These are phyloP conservation scores for Oidiodendron maius DNA, from an alignment of 495 filamentous ascomycete genomes.

Conservation along the genomic window DNA sequence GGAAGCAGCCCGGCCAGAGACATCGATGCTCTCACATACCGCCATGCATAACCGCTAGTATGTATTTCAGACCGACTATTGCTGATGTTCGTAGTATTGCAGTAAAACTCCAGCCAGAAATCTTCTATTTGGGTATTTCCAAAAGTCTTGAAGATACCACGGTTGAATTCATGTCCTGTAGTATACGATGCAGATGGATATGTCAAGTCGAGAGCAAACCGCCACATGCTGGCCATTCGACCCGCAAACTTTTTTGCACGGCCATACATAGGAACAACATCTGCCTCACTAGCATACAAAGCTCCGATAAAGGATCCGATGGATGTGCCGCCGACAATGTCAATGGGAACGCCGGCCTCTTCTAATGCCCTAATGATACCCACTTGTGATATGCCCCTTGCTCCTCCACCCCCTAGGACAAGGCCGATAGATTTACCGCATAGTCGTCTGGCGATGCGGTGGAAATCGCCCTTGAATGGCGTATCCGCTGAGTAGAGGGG, in stretches of 20 bases:
- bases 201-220: slow-evolving; percentile 90
- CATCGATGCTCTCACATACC: slow-evolving; percentile 95
- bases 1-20: slow-evolving; percentile 87
- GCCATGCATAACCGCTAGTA: slow-evolving; percentile 92
- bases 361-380: slow-evolving; percentile 93
- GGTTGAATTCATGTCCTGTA: slow-evolving; percentile 97
- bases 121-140: slow-evolving; percentile 96
- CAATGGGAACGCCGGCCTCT: slow-evolving; percentile 93
- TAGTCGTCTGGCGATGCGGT: slow-evolving; percentile 81
- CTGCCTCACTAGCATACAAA: slow-evolving; percentile 91
- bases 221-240: slow-evolving; percentile 95
- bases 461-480: slow-evolving; percentile 93
- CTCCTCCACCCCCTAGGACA: slow-evolving; percentile 90
- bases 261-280: slow-evolving; percentile 94
- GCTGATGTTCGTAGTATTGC: slow-evolving; percentile 97
- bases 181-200: slow-evolving; percentile 95
- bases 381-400: slow-evolving; percentile 83
- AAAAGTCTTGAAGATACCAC: slow-evolving; percentile 98
- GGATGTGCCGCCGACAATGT: slow-evolving; percentile 92
- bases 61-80: slow-evolving; percentile 86
- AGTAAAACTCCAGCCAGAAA: slow-evolving; percentile 98
- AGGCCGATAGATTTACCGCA: slow-evolving; percentile 93
- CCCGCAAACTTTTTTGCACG: slow-evolving; percentile 95
- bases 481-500: slow-evolving; percentile 88
- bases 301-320: slow-evolving; percentile 98